Conservation (phyloP, 352 stramenopile species). For the Globisporangium canariense region DNA sequence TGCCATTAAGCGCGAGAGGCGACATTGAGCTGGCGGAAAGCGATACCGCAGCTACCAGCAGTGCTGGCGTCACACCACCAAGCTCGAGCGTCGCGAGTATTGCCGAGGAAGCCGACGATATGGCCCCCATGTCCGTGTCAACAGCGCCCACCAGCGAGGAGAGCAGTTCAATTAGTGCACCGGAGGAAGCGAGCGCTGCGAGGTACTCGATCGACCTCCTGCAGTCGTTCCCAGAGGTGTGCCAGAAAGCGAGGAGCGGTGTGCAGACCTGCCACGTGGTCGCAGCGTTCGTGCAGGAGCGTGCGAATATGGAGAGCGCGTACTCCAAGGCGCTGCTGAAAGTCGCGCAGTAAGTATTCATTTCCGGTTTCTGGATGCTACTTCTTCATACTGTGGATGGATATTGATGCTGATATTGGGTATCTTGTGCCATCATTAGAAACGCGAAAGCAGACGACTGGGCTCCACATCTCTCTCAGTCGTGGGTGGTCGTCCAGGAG, state of each 20-base stretch:
- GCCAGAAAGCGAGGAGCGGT: constrained; percentile 71
- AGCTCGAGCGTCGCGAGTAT: not conserved
- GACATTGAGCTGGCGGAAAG: not conserved
- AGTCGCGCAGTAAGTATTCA: constrained; percentile 46
- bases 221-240: constrained; percentile 62
- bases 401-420: not conserved
- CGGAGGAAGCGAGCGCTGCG: not conserved
- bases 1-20: not conserved
- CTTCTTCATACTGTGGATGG: not conserved
- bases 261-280: constrained; percentile 76
- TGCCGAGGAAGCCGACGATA: not conserved
- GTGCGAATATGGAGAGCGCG: constrained; percentile 45
- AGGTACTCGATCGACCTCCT: constrained; percentile 74
- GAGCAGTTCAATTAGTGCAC: not conserved
- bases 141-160: not conserved
- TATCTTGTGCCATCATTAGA: constrained; percentile 19
- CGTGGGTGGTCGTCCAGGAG: constrained; percentile 55
- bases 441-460: constrained; percentile 64
- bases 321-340: constrained; percentile 65
- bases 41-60: not conserved
- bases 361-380: no score
- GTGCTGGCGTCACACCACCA: not conserved
- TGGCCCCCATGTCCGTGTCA: not conserved
- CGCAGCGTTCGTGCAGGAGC: constrained; percentile 56
- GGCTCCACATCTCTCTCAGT: constrained; percentile 52